Conservation (phyloP, 2,329 filamentous ascomycete genomes). For the Gnomoniopsis smithogilvyi region DNA sequence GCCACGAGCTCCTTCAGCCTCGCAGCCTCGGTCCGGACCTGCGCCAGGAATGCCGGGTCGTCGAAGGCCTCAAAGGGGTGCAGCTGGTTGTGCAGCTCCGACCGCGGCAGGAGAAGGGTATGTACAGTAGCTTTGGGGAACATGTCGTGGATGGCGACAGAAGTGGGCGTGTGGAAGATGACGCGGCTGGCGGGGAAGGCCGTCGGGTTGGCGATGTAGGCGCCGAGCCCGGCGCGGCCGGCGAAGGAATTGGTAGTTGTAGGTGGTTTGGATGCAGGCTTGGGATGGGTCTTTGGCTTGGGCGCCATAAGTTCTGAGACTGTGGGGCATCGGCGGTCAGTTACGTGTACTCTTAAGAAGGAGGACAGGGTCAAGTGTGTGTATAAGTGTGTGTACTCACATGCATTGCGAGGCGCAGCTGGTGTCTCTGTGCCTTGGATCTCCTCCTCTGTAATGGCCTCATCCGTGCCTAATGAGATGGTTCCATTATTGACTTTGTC, state of each 20-base stretch:
- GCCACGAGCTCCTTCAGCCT: constrained; percentile 66
- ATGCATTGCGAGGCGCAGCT: constrained; percentile 35
- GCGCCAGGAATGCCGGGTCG: constrained; percentile 64
- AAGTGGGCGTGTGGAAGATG: constrained; percentile 64
- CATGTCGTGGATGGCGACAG: constrained; percentile 75
- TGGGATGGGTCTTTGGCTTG: constrained; percentile 35
- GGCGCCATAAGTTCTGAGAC: constrained; percentile 54
- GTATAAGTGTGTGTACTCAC: too few relatives aligned
- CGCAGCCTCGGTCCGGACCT: constrained; percentile 57
- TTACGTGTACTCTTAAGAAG: constrained; percentile 8
- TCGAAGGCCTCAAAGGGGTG: constrained; percentile 79
- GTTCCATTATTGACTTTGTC: background rate
- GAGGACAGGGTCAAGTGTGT: background rate
- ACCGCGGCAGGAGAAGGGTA: constrained; percentile 80
- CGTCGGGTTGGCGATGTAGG: constrained; percentile 64
- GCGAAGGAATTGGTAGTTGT: constrained; percentile 30
- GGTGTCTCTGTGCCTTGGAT: constrained; percentile 32
- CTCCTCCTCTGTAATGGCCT: constrained; percentile 39
- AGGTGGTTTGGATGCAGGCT: constrained; percentile 22
- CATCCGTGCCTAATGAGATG: constrained; percentile 25
- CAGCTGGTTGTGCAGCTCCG: constrained; percentile 52
- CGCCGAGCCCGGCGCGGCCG: constrained; percentile 58
- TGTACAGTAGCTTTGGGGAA: constrained; percentile 87
- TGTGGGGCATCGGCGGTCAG: constrained; percentile 21
- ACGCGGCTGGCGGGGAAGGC: constrained; percentile 56